These are phyloP conservation scores for Sechiopsis laciniata DNA, from an alignment of 306 rosid genomes.

Conservation along the genomic window DNA sequence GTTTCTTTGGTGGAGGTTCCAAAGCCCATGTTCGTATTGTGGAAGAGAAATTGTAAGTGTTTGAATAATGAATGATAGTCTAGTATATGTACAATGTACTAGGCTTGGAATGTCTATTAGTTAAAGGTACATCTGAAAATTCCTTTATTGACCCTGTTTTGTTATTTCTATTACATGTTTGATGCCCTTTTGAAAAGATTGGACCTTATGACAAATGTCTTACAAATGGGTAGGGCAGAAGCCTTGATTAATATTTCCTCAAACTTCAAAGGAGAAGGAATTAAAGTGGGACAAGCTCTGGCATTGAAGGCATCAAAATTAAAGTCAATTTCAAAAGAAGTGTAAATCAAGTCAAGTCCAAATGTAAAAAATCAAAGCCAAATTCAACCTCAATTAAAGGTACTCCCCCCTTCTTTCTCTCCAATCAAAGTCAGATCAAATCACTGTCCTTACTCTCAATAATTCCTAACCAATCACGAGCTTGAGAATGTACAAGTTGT, in stretches of 20 bases:
- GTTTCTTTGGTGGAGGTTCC: background rate
- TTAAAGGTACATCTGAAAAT: conserved; percentile 1
- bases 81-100: background rate
- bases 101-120: conserved; percentile 14
- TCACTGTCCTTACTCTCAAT: background rate
- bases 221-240: conserved; percentile 12
- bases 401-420: background rate
- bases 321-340: background rate
- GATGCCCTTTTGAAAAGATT: conserved; percentile 14
- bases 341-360: conserved; percentile 1
- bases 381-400: background rate
- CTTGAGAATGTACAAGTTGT: background rate
- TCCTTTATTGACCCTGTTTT: conserved; percentile 9
- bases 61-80: conserved; percentile 10
- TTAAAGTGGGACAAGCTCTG: background rate
- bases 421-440: conserved; percentile 1
- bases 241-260: background rate
- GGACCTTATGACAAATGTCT: conserved; percentile 8
- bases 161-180: conserved; percentile 12
- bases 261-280: background rate
- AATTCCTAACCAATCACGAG: background rate
- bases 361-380: background rate
- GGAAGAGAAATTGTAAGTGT: conserved; percentile 6
- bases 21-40: background rate
- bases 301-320: conserved; percentile 8